Conservation (phyloP, 805 yeast genomes). For the Komagataella populi region DNA sequence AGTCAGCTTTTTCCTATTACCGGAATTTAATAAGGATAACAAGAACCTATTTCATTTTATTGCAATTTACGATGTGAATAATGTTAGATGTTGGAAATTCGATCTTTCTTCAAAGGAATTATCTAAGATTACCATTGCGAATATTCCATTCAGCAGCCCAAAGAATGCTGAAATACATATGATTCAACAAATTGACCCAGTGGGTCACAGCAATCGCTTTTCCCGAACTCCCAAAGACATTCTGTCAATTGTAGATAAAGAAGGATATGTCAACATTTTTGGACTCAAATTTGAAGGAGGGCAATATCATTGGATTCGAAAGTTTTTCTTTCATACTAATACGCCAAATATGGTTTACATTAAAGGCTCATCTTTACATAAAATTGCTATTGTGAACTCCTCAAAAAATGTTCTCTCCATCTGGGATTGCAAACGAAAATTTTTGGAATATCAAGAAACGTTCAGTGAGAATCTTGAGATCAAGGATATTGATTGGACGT, state of each 20-base stretch:
- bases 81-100: slow-evolving; percentile 28
- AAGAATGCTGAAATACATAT: slow-evolving; percentile 15
- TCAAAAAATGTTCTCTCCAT: slow-evolving; percentile 38
- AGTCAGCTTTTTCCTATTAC: slow-evolving; percentile 19
- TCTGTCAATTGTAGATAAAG: slow-evolving; percentile 41
- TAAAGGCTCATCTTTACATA: slow-evolving; percentile 65
- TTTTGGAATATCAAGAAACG: slow-evolving; percentile 47
- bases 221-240: slow-evolving; percentile 21
- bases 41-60: slow-evolving; percentile 28
- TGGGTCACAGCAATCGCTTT: slow-evolving; percentile 22
- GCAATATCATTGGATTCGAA: slow-evolving; percentile 37
- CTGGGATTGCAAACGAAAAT: slow-evolving; percentile 67
- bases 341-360: slow-evolving; percentile 36
- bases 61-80: slow-evolving; percentile 29
- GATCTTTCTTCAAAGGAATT: slow-evolving; percentile 4
- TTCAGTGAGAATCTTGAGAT: slow-evolving; percentile 25
- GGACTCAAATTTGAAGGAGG: slow-evolving; percentile 19
- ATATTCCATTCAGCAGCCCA: neutral
- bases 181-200: slow-evolving; percentile 58
- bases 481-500: slow-evolving; percentile 81
- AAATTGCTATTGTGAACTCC: slow-evolving; percentile 60
- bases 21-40: slow-evolving; percentile 12
- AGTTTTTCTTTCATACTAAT: slow-evolving; percentile 39
- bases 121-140: slow-evolving; percentile 9
- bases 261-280: slow-evolving; percentile 37